phyloP scores from a whole-genome alignment of 805 yeast genomes.

The Candida sphagnicola region DNA sequence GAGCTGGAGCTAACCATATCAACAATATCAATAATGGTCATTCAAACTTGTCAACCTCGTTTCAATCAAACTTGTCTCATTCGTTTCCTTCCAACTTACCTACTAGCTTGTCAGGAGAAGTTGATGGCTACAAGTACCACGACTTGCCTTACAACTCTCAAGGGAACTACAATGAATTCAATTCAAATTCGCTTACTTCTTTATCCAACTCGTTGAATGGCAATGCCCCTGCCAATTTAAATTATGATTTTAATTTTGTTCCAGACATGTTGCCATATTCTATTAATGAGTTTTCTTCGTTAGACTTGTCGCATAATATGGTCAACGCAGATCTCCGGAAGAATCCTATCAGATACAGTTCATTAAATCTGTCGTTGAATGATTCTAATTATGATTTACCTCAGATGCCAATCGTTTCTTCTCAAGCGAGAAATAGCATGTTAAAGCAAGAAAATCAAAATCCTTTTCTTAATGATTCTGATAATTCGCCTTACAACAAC shows the following conservation, averaged over 20 bases:
- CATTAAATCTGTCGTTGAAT: neutral
- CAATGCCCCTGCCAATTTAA: neutral
- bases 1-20: slow-evolving; percentile 8
- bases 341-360: no score
- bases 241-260: neutral
- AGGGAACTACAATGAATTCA: neutral
- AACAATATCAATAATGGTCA: neutral
- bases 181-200: neutral
- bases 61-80: neutral
- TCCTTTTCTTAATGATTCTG: neutral
- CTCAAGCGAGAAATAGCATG: neutral
- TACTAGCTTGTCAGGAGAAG: neutral
- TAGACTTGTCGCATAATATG: neutral
- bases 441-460: neutral
- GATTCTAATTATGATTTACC: neutral
- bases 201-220: neutral
- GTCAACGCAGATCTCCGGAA: neutral
- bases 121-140: slow-evolving; percentile 1
- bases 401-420: neutral
- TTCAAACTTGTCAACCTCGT: neutral
- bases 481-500: neutral
- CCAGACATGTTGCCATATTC: neutral
- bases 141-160: neutral
- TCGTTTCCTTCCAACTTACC: neutral
- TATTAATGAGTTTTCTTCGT: neutral